Base-by-base conservation (phyloP, 2,329 filamentous ascomycete genomes). In the Colletotrichum liriopes region DNA sequence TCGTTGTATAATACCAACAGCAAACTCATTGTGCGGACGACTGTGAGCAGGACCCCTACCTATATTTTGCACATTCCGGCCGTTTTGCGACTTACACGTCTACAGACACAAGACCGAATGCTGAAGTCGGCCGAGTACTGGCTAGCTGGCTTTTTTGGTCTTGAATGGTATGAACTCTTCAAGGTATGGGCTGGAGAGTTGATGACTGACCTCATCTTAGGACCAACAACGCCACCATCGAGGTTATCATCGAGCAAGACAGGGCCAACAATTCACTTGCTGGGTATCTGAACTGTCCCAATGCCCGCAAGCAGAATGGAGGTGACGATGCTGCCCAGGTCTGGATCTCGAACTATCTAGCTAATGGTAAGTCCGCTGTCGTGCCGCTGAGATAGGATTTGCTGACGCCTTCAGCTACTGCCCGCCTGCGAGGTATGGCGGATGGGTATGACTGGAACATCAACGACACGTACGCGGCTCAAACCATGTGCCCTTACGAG, bases 51-150 rank as follows among this genome's bases (percentile, higher is more conserved):
- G 3, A 26, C 29, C n/a, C 51, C 3, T 29, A 3, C 51, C 3
- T 29, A 3, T 2, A 7, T 7, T 20, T 12, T 41, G 18, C 20
- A 8, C 41, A 8, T 8, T 41, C 45, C 49, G 16, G 14, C 1
- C 35, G 1, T 29, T 29, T 3, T 2, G 74, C 79, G 61, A 79
- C 73, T 51, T 0, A n/a, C 1, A 20, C 1, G 43, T 7, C 16
- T 20, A 9, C 14, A 86, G 84, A 93, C 93, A 1, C 92, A 95
- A 79, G 90, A 93, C 78, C 90, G 93, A 32, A 95, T 95, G 93
- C 84, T 93, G 29, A 91, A 94, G 79, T 92, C 88, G 49, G 93
- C 93, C 3, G 93, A 95, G 80, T 93, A 95, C 80, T 95, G 94
- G 81, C 83, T 94, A 78, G 91, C 93, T 7, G 93, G 93, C 0